phyloP scores from a whole-genome alignment of 1,284 basidiomycete species.

The Trichosporon inkin region DNA sequence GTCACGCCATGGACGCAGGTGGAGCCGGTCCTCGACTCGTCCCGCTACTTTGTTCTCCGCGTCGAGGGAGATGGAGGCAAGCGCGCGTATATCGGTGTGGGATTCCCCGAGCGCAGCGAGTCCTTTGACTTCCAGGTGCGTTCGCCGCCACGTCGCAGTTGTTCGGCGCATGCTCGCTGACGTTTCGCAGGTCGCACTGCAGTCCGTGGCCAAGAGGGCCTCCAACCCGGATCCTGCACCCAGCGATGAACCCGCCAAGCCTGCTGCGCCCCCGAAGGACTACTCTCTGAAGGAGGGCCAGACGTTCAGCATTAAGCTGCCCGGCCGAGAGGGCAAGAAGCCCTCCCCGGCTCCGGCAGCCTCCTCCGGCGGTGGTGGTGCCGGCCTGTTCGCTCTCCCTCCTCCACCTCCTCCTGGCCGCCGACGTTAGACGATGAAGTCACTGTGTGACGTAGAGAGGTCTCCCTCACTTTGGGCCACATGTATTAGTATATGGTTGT shows the following conservation, averaged over 20 bases:
- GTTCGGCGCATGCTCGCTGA: background rate
- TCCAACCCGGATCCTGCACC: slow-evolving; percentile 24
- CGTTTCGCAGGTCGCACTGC: slow-evolving; percentile 66
- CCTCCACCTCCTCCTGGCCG: slow-evolving; percentile 46
- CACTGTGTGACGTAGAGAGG: background rate
- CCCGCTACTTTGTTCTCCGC: slow-evolving; percentile 89
- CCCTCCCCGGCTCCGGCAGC: background rate
- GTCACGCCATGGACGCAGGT: slow-evolving; percentile 70
- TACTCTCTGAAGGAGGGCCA: slow-evolving; percentile 95
- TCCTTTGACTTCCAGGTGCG: slow-evolving; percentile 74
- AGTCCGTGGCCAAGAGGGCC: slow-evolving; percentile 84
- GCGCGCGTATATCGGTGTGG: slow-evolving; percentile 89
- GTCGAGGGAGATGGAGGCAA: slow-evolving; percentile 76
- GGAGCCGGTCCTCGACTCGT: slow-evolving; percentile 93
- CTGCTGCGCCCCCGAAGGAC: slow-evolving; percentile 81
- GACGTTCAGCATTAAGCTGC: slow-evolving; percentile 87
- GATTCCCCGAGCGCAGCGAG: slow-evolving; percentile 84
- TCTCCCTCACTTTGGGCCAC: background rate
- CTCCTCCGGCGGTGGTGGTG: slow-evolving; percentile 4
- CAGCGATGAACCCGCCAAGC: slow-evolving; percentile 43
- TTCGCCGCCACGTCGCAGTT: background rate
- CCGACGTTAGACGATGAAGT: slow-evolving; percentile 4
- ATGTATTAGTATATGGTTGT: background rate
- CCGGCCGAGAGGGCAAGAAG: slow-evolving; percentile 56
- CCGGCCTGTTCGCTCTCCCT: slow-evolving; percentile 37